A percentile compares a stretch with the other conserved stretches of the same genome.
Conservation (phyloP, 495 filamentous ascomycete species). For the Penicillium antarcticum region DNA sequence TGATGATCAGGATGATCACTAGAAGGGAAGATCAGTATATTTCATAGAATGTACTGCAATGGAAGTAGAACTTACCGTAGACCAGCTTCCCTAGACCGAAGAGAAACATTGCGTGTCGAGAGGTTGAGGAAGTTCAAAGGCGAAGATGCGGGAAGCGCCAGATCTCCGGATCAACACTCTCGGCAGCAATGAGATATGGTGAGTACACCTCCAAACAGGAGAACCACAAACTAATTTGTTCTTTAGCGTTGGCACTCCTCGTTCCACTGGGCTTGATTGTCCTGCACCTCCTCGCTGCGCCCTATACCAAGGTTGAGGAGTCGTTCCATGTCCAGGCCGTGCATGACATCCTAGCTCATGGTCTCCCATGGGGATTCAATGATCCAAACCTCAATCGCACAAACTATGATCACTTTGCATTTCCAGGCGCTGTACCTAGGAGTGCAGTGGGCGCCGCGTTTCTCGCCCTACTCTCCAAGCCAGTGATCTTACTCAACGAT, state of each 20-base stretch:
- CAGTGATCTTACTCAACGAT: slow-evolving; percentile 49
- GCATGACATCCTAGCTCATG: slow-evolving; percentile 83
- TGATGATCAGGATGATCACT: slow-evolving; percentile 85
- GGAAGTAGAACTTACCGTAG: slow-evolving; percentile 52
- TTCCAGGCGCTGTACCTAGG: slow-evolving; percentile 86
- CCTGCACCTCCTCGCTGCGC: slow-evolving; percentile 72
- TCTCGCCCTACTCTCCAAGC: slow-evolving; percentile 66
- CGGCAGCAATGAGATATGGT: slow-evolving; percentile 26
- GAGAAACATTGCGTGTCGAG: slow-evolving; percentile 54
- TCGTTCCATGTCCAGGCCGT: slow-evolving; percentile 96
- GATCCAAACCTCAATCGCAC: slow-evolving; percentile 37
- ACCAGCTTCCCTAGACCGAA: slow-evolving; percentile 70
- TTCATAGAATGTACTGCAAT: background rate
- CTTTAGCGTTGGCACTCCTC: slow-evolving; percentile 11
- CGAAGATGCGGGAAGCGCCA: slow-evolving; percentile 24
- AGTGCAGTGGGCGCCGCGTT: slow-evolving; percentile 80
- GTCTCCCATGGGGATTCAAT: slow-evolving; percentile 57
- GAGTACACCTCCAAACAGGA: slow-evolving; percentile 4
- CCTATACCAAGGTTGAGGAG: slow-evolving; percentile 98
- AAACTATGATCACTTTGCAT: slow-evolving; percentile 86
- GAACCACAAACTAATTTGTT: slow-evolving; percentile 1
- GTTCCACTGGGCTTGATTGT: slow-evolving; percentile 57
- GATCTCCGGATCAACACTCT: slow-evolving; percentile 28
- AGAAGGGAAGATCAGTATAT: slow-evolving; percentile 11
- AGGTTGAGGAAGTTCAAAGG: slow-evolving; percentile 2